Evolutionary conservation across 306 rosid species (phyloP).

Genomic region (Sicyos edulis): DNA sequence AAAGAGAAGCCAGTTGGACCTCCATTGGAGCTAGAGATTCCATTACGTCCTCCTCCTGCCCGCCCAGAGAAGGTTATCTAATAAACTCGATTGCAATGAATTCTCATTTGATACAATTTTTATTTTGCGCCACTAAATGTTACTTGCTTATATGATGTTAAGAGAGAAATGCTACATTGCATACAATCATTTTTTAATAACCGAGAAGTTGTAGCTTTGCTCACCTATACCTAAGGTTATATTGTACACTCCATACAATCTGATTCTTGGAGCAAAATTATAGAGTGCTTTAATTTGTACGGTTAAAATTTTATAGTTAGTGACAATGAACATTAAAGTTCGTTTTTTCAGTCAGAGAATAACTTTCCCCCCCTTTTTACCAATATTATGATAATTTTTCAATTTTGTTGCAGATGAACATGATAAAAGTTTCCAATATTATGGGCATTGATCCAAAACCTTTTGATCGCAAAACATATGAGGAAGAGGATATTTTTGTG

Average conservation of each 20-base stretch:
- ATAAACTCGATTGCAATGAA: not conserved
- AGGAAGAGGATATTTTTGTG: conserved; percentile 95
- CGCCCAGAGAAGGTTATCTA: conserved; percentile 61
- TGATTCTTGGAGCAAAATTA: not conserved
- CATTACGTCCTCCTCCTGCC: conserved; percentile 71
- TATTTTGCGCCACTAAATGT: not conserved
- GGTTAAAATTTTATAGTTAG: not conserved
- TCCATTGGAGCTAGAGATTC: conserved; percentile 85
- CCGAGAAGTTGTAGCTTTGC: no score
- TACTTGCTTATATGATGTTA: conserved; percentile 9
- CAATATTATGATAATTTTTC: conserved; percentile 1
- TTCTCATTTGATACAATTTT: conserved; percentile 2
- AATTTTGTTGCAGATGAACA: conserved; percentile 65
- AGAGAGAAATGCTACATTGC: not conserved
- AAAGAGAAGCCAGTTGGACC: conserved; percentile 93
- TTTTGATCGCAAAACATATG: conserved; percentile 85
- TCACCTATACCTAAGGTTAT: no score
- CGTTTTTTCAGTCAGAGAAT: no score
- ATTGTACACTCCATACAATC: not conserved
- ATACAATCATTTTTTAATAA: not conserved
- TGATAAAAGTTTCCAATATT: conserved; percentile 95
- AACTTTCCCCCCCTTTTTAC: not conserved
- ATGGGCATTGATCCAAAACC: conserved; percentile 92
- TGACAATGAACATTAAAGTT: not conserved
- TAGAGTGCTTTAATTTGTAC: not conserved